phyloP scores from a whole-genome alignment of 257 asterid species.

The Ehretia macrophylla region DNA sequence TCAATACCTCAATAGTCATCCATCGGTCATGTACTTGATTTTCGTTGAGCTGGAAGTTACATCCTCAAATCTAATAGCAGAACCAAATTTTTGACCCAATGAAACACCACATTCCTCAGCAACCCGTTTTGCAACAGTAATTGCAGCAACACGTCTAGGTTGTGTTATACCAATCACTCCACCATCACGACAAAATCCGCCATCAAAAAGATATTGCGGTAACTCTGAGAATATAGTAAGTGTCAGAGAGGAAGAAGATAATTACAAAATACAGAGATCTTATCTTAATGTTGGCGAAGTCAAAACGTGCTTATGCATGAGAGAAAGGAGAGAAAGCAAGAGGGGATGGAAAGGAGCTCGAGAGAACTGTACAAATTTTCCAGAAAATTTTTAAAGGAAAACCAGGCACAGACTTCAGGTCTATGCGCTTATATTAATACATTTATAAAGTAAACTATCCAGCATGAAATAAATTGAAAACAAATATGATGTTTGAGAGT shows the following conservation, averaged over 20 bases:
- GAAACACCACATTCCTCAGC: conserved; percentile 82
- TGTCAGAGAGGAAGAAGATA: not conserved
- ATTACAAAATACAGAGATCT: not conserved
- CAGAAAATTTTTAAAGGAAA: not conserved
- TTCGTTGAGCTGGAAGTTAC: conserved; percentile 69
- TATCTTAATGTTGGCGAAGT: not conserved
- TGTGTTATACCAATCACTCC: conserved; percentile 90
- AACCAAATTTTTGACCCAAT: conserved; percentile 86
- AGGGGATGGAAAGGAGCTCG: not conserved
- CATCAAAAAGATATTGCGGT: conserved; percentile 78
- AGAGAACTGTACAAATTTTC: not conserved
- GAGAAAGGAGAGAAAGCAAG: not conserved
- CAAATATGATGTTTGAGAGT: not conserved
- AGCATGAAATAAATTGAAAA: not conserved
- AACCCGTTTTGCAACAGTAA: conserved; percentile 92
- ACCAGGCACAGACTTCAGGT: not conserved
- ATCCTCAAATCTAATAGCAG: conserved; percentile 91
- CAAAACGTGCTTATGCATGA: not conserved
- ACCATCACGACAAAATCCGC: conserved; percentile 79
- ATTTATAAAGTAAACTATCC: not conserved
- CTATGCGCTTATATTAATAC: not conserved
- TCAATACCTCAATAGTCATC: conserved; percentile 76
- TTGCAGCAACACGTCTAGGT: conserved; percentile 98
- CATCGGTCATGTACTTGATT: conserved; percentile 96
- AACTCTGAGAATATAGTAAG: conserved; percentile 49